phyloP scores from a whole-genome alignment of 352 stramenopile species.

The Phytopythium montanum region DNA sequence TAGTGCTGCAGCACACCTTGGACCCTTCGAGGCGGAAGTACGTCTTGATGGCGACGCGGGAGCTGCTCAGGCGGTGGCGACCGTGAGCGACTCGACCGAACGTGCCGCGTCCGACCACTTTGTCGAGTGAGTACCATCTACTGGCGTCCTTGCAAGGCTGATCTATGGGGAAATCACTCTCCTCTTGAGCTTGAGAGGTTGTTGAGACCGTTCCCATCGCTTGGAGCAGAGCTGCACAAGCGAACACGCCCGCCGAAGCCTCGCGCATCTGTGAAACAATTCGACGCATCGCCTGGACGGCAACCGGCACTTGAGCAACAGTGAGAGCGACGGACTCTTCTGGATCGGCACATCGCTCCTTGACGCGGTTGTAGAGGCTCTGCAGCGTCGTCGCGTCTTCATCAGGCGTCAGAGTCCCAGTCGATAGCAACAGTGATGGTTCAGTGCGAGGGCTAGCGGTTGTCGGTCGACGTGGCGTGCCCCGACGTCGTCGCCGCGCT shows the following conservation, averaged over 20 bases:
- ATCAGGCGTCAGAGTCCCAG: neutral
- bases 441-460: neutral
- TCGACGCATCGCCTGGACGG: neutral
- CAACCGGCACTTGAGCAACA: neutral
- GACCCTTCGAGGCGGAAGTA: constrained; percentile 43
- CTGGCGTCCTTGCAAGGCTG: constrained; percentile 6
- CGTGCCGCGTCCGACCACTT: constrained; percentile 45
- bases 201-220: neutral
- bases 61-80: constrained; percentile 36
- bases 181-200: neutral
- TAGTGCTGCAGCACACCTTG: constrained; percentile 19
- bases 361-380: neutral
- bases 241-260: neutral
- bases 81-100: constrained; percentile 49
- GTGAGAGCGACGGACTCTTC: neutral
- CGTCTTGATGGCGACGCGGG: constrained; percentile 58
- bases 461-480: neutral
- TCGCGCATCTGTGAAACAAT: constrained; percentile 1
- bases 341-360: neutral
- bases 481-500: neutral
- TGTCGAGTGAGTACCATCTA: constrained; percentile 41
- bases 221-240: neutral
- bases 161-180: constrained; percentile 12
- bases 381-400: neutral
- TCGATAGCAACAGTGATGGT: neutral